These are phyloP conservation scores for Apiotrichum gamsii DNA, from an alignment of 1,284 basidiomycete genomes.

Conservation along the genomic window DNA sequence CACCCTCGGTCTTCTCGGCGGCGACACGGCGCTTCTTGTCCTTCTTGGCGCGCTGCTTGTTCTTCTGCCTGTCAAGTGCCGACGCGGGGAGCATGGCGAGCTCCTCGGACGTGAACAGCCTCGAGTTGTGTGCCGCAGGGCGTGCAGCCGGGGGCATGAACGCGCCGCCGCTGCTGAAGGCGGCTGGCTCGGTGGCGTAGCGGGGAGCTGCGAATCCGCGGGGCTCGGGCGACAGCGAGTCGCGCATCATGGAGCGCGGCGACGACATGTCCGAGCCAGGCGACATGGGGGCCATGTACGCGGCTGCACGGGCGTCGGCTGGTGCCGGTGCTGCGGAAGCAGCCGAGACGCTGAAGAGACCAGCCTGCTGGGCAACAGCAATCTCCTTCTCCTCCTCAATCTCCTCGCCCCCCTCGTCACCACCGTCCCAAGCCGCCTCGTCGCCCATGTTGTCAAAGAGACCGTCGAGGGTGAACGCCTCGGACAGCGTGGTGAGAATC, in stretches of 20 bases:
- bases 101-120: constrained; percentile 43
- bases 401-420: constrained; percentile 20
- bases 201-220: neutral
- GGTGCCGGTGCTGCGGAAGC: too few relatives aligned
- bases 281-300: constrained; percentile 4
- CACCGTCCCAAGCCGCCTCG: constrained; percentile 42
- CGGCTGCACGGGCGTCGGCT: neutral
- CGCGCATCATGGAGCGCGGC: constrained; percentile 1
- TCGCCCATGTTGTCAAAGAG: constrained; percentile 40
- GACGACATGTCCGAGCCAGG: constrained; percentile 6
- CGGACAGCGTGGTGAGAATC: constrained; percentile 40
- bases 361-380: neutral
- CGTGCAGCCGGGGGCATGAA: constrained; percentile 5
- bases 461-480: constrained; percentile 46
- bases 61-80: constrained; percentile 31
- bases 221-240: constrained; percentile 8
- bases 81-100: constrained; percentile 32
- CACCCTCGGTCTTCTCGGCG: constrained; percentile 36
- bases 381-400: constrained; percentile 14
- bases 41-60: constrained; percentile 43
- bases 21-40: constrained; percentile 40
- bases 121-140: constrained; percentile 6
- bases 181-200: neutral
- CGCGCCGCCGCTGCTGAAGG: neutral
- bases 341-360: too few relatives aligned